Percentiles rank a stretch among this genome's conserved stretches.
Evolutionary conservation across 345 rosid species (phyloP).

Genomic region (Erucastrum elatum): DNA sequence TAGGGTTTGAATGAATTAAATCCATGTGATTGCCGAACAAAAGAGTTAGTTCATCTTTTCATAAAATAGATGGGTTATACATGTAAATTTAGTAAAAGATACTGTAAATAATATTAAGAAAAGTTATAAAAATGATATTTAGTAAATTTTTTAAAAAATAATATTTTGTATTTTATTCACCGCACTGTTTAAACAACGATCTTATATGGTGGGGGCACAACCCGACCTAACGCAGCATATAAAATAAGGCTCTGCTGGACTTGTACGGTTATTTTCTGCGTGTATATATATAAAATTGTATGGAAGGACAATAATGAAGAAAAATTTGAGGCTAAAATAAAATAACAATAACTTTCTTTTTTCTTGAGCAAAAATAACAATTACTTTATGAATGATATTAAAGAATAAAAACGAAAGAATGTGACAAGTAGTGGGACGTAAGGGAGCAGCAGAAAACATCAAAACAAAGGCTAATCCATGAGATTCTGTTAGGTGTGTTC

Average conservation of each 20-base stretch:
- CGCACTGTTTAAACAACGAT: not conserved
- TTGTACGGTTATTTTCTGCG: slow-evolving; percentile 18
- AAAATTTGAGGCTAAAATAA: slow-evolving; percentile 12
- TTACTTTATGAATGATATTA: not conserved
- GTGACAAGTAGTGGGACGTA: slow-evolving; percentile 40
- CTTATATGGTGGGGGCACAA: slow-evolving; percentile 9
- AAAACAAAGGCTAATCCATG: slow-evolving; percentile 49
- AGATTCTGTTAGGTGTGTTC: slow-evolving; percentile 56
- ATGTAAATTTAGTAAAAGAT: not conserved
- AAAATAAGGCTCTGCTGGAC: slow-evolving; percentile 13
- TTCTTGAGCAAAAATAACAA: too few species aligned
- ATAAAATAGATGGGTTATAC: not conserved
- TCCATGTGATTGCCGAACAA: not conserved
- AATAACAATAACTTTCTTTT: not conserved
- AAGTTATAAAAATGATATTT: not conserved
- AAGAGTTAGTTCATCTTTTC: not conserved
- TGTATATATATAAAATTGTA: slow-evolving; percentile 3
- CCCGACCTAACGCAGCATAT: slow-evolving; percentile 32
- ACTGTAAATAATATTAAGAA: not conserved
- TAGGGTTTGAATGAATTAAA: not conserved
- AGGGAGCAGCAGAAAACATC: slow-evolving; percentile 35
- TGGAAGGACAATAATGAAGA: slow-evolving; percentile 36
- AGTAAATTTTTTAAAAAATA: not conserved
- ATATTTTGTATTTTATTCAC: not conserved
- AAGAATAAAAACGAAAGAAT: slow-evolving; percentile 30